Evolutionary conservation across 208 protist species (phyloP), one percentile per base, ranked within the genome.

Genomic region (Leishmania major): DNA sequence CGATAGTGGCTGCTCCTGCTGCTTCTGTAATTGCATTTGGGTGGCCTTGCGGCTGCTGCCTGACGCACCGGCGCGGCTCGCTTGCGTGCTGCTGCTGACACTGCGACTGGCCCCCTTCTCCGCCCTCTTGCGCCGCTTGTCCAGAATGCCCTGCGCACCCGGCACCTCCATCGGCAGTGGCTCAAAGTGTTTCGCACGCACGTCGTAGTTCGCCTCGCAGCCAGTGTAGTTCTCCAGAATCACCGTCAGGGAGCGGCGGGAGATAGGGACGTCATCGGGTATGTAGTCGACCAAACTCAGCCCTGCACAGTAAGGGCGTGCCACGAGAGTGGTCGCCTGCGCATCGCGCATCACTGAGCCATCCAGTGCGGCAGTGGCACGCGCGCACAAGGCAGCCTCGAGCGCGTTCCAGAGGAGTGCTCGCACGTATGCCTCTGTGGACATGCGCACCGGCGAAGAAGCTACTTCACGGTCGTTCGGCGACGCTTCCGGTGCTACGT

Each of bases 181-280:
- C 0, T 84, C 67, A 78, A 88, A 95, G 62, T 71, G 69, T 67
- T 88, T 72, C 0, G 88, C 88, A 37, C 72, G 25, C 45, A 93
- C 85, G 25, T 70, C 74, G 86, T 91, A 97, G 51, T 66, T 77
- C 45, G 89, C 92, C 45, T 88, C 79, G 67, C 94, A 95, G 57
- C 94, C 92, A 1, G 88, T 95, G 79, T 88, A 84, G 86, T 95
- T 97, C 35, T 72, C 67, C 43, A 96, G 3, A 35, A 84, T 72
- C 5, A 96, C 55, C 8, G 72, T 83, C 47, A 94, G 67, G 57
- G 83, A 75, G 47, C 86, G 85, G 7, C 78, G 82, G 78, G 85
- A 90, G 43, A 94, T 77, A 0, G 93, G 93, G n/a, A 90, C 82
- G n/a, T 89, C 78, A 59, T 93, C 89, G 2, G 90, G 86, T 53